These are phyloP conservation scores for Helicocarpus griseus DNA, from an alignment of 2,329 filamentous ascomycete species.

Conservation along the genomic window DNA sequence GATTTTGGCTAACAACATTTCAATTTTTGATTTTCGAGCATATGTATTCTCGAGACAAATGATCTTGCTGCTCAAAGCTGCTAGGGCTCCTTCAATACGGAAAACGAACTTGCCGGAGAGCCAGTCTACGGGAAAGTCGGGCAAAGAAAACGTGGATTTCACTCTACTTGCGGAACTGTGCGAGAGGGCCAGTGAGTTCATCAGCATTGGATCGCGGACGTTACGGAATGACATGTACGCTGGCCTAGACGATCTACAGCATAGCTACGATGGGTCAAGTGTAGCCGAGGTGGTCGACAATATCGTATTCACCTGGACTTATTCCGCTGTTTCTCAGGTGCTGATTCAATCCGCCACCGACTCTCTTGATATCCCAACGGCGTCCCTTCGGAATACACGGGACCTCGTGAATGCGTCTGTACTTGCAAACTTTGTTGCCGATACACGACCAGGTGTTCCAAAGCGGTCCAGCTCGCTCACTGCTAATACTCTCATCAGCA, in stretches of 20 bases:
- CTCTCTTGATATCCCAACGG: constrained; percentile 27
- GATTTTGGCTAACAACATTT: constrained; percentile 90
- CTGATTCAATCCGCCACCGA: constrained; percentile 31
- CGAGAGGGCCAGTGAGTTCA: constrained; percentile 70
- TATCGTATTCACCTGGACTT: constrained; percentile 38
- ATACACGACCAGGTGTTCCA: constrained; percentile 23
- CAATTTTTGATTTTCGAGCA: constrained; percentile 85
- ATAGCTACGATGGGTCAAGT: constrained; percentile 20
- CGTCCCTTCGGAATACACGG: constrained; percentile 24
- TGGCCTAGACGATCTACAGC: constrained; percentile 42
- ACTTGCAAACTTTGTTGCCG: constrained; percentile 13
- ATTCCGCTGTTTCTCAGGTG: constrained; percentile 34
- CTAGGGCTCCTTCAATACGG: constrained; percentile 46
- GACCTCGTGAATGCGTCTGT: constrained; percentile 16
- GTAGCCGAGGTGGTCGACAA: constrained; percentile 32
- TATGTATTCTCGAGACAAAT: constrained; percentile 91
- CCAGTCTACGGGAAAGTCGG: constrained; percentile 37
- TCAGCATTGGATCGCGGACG: constrained; percentile 67
- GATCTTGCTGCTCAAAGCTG: constrained; percentile 67
- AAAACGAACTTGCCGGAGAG: constrained; percentile 17
- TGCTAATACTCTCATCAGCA: not conserved
- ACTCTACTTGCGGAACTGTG: constrained; percentile 78
- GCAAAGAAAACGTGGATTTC: constrained; percentile 62
- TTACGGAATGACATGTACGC: constrained; percentile 67
- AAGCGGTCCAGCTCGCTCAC: constrained; percentile 25